These are phyloP conservation scores for Phytophthora tentaculata DNA, from an alignment of 352 stramenopile genomes.

Conservation along the genomic window DNA sequence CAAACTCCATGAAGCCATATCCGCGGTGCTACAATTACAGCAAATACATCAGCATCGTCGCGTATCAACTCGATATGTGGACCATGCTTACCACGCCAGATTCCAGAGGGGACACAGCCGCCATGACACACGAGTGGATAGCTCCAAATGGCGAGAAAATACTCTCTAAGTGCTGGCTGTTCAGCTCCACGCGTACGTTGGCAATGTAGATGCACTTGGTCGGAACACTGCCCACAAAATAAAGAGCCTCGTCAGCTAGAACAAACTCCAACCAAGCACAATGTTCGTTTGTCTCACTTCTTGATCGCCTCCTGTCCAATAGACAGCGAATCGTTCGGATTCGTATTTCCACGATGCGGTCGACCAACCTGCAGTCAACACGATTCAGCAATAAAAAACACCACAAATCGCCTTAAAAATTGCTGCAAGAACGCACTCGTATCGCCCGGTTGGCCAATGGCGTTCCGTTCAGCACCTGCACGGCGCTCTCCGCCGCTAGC, in stretches of 20 bases:
- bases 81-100: constrained; percentile 45
- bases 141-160: constrained; percentile 83
- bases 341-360: constrained; percentile 72
- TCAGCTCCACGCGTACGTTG: constrained; percentile 75
- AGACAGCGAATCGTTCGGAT: constrained; percentile 61
- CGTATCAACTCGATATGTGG: not conserved
- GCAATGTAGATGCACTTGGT: constrained; percentile 83
- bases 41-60: not conserved
- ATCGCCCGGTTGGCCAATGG: constrained; percentile 69
- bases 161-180: constrained; percentile 80
- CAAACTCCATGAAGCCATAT: constrained; percentile 81
- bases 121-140: constrained; percentile 74
- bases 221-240: constrained; percentile 43
- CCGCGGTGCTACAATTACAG: constrained; percentile 55
- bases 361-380: constrained; percentile 63
- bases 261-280: not conserved
- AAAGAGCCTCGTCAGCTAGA: constrained; percentile 9
- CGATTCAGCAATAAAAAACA: not conserved
- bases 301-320: constrained; percentile 84
- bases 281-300: constrained; percentile 43
- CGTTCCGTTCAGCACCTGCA: constrained; percentile 79
- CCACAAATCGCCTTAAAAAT: not conserved
- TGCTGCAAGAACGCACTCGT: constrained; percentile 39
- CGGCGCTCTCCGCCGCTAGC: constrained; percentile 75
- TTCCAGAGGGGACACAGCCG: constrained; percentile 60